Base-by-base conservation (phyloP, 768 basidiomycete species). In the Trametes maxima region DNA sequence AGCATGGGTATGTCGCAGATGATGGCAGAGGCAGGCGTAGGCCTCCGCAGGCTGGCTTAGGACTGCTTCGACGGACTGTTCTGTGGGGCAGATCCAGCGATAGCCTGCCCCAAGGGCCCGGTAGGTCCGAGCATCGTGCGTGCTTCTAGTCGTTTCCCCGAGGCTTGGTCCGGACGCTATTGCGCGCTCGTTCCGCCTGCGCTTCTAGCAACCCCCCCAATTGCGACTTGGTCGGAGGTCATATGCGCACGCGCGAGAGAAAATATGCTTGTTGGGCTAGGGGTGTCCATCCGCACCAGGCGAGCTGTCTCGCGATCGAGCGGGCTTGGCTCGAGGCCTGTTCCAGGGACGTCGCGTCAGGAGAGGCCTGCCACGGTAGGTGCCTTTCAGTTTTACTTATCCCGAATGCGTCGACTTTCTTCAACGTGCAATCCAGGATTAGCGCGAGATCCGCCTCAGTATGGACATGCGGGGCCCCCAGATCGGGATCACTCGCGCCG, bases 51-150 rank as follows among this genome's bases (percentile, higher is more conserved):
- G 19, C 14, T 36, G 8, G 49, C 35, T 36, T 8, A 2, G 22
- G 28, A 33, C 28, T 33, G 22, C 45, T 46, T 46, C 21, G 44
- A 17, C 25, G 14, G 16, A 37, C 36, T 22, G 35, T 37, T n/a
- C 17, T 5, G 36, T 19, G 36, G 22, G 21, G n/a, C 19, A 24
- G 28, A 16, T 17, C 28, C 33, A 33, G 47, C 12, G 4, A 49
- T 28, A 40, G 5, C 21, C 51, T 35, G 21, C 12, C n/a, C 59
- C 45, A 54, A 11, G 47, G 60, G 40, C 11, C 19, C 39, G 54
- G 54, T 17, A 44, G 42, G 47, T 24, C 53, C 60, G 60, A 61
- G 47, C 35, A 55, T 61, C 60, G 60, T 55, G 60, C 17, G 52
- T 55, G 54, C 60, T 61, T 61, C 40, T 51, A 39, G 47, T 17